These are phyloP conservation scores for Yamadazyma philogaea DNA, from an alignment of 805 yeast genomes.

Conservation along the genomic window DNA sequence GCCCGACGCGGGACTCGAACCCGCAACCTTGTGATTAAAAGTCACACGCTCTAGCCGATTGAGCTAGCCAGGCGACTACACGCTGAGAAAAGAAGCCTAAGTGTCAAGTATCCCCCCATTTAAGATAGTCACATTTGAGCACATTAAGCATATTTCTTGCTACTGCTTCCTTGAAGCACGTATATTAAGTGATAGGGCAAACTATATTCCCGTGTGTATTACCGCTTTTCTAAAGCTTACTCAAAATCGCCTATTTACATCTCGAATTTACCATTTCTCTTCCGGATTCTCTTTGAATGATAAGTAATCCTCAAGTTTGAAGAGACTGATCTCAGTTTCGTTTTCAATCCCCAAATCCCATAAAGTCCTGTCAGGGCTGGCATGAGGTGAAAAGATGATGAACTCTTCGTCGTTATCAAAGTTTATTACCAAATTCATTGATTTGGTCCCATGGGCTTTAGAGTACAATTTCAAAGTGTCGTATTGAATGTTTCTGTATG, in stretches of 20 bases:
- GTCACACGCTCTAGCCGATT: constrained; percentile 23
- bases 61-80: constrained; percentile 20
- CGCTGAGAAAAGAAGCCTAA: no score
- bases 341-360: constrained; percentile 54
- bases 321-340: constrained; percentile 90
- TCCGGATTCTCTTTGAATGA: constrained; percentile 77
- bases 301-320: constrained; percentile 62
- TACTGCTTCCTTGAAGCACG: no score
- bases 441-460: constrained; percentile 92
- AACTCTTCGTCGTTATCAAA: constrained; percentile 77
- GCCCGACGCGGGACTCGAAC: constrained; percentile 25
- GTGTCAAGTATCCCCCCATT: no score
- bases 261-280: constrained; percentile 73
- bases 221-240: background rate
- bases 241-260: background rate
- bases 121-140: no score
- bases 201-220: background rate
- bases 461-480: constrained; percentile 85
- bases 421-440: constrained; percentile 88
- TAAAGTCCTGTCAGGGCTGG: constrained; percentile 20
- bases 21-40: constrained; percentile 23
- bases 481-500: constrained; percentile 72
- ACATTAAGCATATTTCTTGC: no score
- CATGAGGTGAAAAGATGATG: constrained; percentile 40
- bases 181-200: no score